Conservation (phyloP, 495 filamentous ascomycete genomes). For the Penicillium chermesinum region DNA sequence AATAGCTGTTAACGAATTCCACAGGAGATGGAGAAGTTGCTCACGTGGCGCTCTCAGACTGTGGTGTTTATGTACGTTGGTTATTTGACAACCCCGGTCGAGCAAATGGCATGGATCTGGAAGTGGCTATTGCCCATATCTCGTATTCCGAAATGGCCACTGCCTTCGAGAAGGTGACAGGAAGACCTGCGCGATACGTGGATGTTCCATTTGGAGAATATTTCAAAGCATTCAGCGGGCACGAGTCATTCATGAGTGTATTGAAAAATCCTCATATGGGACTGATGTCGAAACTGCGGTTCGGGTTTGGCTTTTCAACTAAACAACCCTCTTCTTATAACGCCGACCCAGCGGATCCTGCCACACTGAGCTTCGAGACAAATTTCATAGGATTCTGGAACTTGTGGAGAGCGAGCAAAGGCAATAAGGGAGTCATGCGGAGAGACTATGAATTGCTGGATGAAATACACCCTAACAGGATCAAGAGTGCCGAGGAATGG, state of each 20-base stretch:
- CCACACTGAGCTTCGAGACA: slow-evolving; percentile 39
- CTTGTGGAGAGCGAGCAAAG: slow-evolving; percentile 35
- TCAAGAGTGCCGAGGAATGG: slow-evolving; percentile 31
- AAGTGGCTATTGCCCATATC: slow-evolving; percentile 46
- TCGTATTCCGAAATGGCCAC: slow-evolving; percentile 39
- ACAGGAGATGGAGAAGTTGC: slow-evolving; percentile 26
- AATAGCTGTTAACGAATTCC: too few relatives aligned
- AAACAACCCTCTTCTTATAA: too few relatives aligned
- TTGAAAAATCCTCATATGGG: slow-evolving; percentile 29
- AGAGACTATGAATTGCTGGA: slow-evolving; percentile 50
- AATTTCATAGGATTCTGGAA: slow-evolving; percentile 56
- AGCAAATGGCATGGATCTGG: slow-evolving; percentile 47
- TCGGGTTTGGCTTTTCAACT: too few relatives aligned
- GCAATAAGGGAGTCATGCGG: slow-evolving; percentile 33
- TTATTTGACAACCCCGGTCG: slow-evolving; percentile 48
- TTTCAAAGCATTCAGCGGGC: not conserved
- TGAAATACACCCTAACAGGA: slow-evolving; percentile 46
- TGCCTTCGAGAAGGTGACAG: slow-evolving; percentile 51
- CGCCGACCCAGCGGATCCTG: slow-evolving; percentile 32
- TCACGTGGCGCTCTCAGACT: slow-evolving; percentile 48
- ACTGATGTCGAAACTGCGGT: too few relatives aligned
- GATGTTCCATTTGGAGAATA: slow-evolving; percentile 42
- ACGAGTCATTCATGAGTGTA: slow-evolving; percentile 5
- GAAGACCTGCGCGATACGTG: slow-evolving; percentile 41
- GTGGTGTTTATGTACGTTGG: slow-evolving; percentile 50